Percentiles rank a stretch among this genome's conserved stretches.
Conservation (phyloP, 2,329 filamentous ascomycete genomes). For the Pseudogymnoascus sp. region DNA sequence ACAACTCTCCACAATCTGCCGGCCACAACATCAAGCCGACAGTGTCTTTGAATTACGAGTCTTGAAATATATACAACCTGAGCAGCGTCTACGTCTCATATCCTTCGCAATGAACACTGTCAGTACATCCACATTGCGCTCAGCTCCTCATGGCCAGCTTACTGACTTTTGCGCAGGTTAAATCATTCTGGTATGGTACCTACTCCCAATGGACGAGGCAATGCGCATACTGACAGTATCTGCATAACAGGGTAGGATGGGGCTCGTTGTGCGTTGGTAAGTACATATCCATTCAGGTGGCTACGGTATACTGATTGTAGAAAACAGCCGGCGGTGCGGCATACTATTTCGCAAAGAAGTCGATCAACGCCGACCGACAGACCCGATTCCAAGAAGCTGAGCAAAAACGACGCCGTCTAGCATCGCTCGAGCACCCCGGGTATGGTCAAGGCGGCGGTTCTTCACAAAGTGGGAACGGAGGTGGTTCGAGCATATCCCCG, state of each 20-base stretch:
- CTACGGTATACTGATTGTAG: constrained; percentile 13
- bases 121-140: constrained; percentile 22
- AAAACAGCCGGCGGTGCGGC: constrained; percentile 71
- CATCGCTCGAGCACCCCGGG: constrained; percentile 44
- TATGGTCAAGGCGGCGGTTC: constrained; percentile 22
- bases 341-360: constrained; percentile 92
- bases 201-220: constrained; percentile 9
- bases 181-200: constrained; percentile 54
- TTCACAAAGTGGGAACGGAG: constrained; percentile 37
- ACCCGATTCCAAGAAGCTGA: constrained; percentile 60
- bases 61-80: background rate
- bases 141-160: background rate
- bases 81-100: background rate
- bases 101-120: constrained; percentile 46
- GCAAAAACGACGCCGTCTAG: constrained; percentile 50
- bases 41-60: background rate
- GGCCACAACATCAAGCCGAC: background rate
- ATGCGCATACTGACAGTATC: constrained; percentile 17
- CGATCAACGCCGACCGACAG: constrained; percentile 84
- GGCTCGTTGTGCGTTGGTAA: constrained; percentile 76
- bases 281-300: constrained; percentile 22
- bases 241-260: constrained; percentile 69
- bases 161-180: constrained; percentile 38
- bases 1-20: background rate
- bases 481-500: constrained; percentile 51